Base-by-base conservation (phyloP, 768 basidiomycete species). In the Lactifluus subvellereus region DNA sequence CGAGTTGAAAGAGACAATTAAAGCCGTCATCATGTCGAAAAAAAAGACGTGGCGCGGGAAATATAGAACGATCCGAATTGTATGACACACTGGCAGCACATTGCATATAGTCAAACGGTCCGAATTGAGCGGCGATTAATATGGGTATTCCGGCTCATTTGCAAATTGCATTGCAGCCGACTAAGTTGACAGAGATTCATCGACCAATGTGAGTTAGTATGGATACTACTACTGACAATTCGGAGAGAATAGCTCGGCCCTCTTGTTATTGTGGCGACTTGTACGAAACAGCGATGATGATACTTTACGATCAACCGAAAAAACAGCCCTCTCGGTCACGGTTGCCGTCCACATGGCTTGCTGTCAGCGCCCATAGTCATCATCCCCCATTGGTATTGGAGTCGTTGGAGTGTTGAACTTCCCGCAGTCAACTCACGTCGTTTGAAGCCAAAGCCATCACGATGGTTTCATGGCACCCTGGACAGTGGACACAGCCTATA, bases 301-400 rank as follows among this genome's bases (percentile, higher is more conserved):
- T 38, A 61, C 32, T 53, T 33, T 48, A 38, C 38, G 45, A 63
- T 35, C 43, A 59, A 22, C 50, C 62, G 57, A 58, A 63, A 47
- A 48, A 59, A 57, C 50, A 40, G 43, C 33, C 22, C 45, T 49
- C 56, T 63, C 57, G 62, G 62, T 49, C 56, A 59, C 57, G 62
- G 62, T 54, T 59, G 47, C 62, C 50, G 45, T n/a, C 61, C 50
- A 52, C 50, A 52, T 54, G 47, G 62, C 57, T 47, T 53, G 57
- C 27, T 22, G 37, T 59, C 62, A 63, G 57, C 62, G 62, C 62
- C 30, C 62, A 48, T 38, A 6, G 20, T 27, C 51, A 52, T 53
- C 38, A 27, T 22, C 61, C 43, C 45, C 57, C 43, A 37, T 48
- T 45, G 33, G 43, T 57, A 43, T 47, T 58, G 51, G 49, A 20